Evolutionary conservation across 2,329 filamentous ascomycete genomes (phyloP).

Genomic region (Elsinoe fawcettii): DNA sequence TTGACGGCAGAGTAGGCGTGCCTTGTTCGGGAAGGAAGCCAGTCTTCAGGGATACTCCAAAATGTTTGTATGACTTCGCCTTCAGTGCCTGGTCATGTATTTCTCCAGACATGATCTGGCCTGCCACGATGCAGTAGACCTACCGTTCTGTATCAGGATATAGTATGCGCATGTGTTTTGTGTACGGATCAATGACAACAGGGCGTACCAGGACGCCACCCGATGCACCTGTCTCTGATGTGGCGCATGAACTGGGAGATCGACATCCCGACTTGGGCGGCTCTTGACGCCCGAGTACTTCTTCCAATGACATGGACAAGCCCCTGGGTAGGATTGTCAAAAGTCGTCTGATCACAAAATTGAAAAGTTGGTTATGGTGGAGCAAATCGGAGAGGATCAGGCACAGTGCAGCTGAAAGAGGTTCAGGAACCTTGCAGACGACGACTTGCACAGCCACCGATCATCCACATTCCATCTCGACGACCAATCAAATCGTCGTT

Average conservation of each 20-base stretch:
- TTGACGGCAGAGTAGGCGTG: not conserved
- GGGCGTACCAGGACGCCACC: not conserved
- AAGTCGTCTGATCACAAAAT: slow-evolving; percentile 6
- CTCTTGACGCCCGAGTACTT: slow-evolving; percentile 1
- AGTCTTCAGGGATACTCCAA: not conserved
- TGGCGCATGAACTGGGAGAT: slow-evolving; percentile 10
- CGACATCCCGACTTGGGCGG: not conserved
- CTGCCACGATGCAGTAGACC: too few species aligned
- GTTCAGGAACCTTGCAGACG: not conserved
- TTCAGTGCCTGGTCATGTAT: not conserved
- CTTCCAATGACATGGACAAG: not conserved
- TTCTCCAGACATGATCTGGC: too few species aligned
- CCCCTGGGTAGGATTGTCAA: not conserved
- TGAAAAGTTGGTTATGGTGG: slow-evolving; percentile 3
- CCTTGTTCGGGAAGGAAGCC: not conserved
- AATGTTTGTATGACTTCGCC: not conserved
- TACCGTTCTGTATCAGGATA: too few species aligned
- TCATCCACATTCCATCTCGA: not conserved
- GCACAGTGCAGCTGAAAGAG: not conserved
- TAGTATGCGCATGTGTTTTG: not conserved
- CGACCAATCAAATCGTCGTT: not conserved
- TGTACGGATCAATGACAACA: not conserved
- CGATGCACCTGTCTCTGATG: not conserved
- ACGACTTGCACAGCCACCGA: slow-evolving; percentile 3
- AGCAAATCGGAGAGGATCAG: not conserved